Conservation (phyloP, 192 early-diverging fungal genomes). For the Coemansia sp. region DNA sequence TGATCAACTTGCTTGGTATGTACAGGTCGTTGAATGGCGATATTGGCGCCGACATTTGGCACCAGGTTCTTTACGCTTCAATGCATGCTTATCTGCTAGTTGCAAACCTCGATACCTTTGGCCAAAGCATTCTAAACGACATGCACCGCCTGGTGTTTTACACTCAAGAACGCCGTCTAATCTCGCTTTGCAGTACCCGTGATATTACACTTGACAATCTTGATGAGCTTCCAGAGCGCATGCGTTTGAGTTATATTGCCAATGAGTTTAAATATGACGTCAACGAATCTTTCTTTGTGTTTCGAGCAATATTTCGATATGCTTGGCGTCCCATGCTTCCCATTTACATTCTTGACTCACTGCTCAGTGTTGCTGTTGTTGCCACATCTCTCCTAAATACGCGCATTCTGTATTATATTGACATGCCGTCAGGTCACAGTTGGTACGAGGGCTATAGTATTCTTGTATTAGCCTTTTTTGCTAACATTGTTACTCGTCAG, state of each 20-base stretch:
- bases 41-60: background rate
- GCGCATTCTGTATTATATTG: constrained; percentile 15
- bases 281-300: constrained; percentile 26
- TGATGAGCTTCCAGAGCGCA: background rate
- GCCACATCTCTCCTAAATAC: background rate
- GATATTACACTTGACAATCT: constrained; percentile 19
- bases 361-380: constrained; percentile 9
- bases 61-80: background rate
- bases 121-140: constrained; percentile 1
- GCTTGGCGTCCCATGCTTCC: constrained; percentile 29
- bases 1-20: constrained; percentile 8
- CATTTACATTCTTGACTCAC: constrained; percentile 12
- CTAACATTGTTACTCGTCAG: constrained; percentile 1
- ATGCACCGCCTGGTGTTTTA: constrained; percentile 3
- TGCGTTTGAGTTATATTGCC: background rate
- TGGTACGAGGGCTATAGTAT: constrained; percentile 21
- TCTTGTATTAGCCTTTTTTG: constrained; percentile 1
- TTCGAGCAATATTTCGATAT: constrained; percentile 31
- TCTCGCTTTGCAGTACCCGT: background rate
- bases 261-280: constrained; percentile 23
- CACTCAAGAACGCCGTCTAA: constrained; percentile 6
- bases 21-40: constrained; percentile 11
- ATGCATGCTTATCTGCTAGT: constrained; percentile 9
- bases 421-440: constrained; percentile 6
- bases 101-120: constrained; percentile 5